Base-by-base conservation (phyloP, 148 eudicot species). In the Chenopodium berlandieri region DNA sequence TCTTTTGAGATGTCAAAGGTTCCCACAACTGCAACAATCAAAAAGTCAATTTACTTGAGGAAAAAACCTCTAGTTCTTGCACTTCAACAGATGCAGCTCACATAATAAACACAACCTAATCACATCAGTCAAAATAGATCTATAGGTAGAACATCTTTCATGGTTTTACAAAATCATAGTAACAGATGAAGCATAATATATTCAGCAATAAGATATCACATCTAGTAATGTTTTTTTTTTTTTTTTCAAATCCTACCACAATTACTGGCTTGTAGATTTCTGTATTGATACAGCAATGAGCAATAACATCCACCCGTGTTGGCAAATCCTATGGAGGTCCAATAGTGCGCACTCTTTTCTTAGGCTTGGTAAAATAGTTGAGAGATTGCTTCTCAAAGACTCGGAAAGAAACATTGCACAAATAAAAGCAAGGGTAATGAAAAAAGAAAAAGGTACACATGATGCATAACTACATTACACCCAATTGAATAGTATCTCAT, bases 1-100 rank as follows among this genome's bases (percentile, higher is more conserved):
- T 94, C 83, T 94, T 90, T 84, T 93, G 97, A 89, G 86, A 81
- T 60, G 98, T 93, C 79, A 94, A 76, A 70, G 98, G 95, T 83
- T 90, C 92, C 98, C 98, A 94, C 50, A 88, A 90, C 98, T 94
- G 90, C 83, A 83, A 16, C 73, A 58, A 16, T 69, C 74, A 78
- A 44, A 12, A 30, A 69, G 54, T 20, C 10, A 52, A 78, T 58
- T 63, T 12, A 71, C 60, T 40, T 62, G 32, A 34, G 63, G 34
- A 80, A 48, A 17, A 34, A 32, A 47, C 82, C 27, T 50, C 66
- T 9, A 31, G 50, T 64, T 60, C 10, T 44, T 10, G 30, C 64
- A 46, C 20, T 30, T 52, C 62, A 47, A 70, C 7, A 44, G 10
- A 58, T 34, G 75, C 37, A 64, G 58, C n/a, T 32, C 63, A 46